Percentiles rank a stretch among this genome's conserved stretches.
These are phyloP conservation scores for Fusarium annulatum DNA, from an alignment of 2,329 filamentous ascomycete species.

Conservation along the genomic window DNA sequence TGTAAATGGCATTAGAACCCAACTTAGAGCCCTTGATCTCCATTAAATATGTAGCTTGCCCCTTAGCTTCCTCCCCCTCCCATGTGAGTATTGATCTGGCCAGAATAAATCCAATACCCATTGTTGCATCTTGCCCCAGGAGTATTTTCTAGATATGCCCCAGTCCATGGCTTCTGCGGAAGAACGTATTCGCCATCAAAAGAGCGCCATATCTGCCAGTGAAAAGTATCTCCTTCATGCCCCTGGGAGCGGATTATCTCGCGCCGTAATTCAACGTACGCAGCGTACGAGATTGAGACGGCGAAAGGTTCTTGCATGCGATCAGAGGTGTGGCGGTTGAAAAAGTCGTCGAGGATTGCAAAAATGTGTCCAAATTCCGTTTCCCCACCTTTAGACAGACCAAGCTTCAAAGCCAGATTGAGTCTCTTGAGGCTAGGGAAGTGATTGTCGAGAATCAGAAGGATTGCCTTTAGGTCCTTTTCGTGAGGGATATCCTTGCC, in stretches of 20 bases:
- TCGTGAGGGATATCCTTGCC: neutral
- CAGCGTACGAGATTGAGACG: neutral
- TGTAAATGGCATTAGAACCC: too few relatives aligned
- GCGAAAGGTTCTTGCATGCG: neutral
- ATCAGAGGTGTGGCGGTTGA: neutral
- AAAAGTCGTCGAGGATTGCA: neutral
- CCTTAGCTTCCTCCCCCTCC: too few relatives aligned
- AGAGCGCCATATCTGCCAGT: neutral
- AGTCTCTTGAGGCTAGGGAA: neutral
- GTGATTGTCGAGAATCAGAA: neutral
- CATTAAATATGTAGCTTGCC: too few relatives aligned
- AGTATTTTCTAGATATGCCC: neutral
- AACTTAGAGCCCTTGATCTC: too few relatives aligned
- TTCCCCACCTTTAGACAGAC: neutral
- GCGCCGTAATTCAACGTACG: rapidly evolving
- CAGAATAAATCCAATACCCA: neutral
- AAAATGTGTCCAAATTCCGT: neutral
- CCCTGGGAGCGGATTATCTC: neutral
- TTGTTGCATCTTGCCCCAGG: neutral
- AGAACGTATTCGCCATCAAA: neutral
- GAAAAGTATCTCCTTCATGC: rapidly evolving
- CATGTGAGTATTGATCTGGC: neutral
- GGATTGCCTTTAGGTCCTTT: neutral
- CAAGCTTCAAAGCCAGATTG: neutral
- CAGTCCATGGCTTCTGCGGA: neutral